Evolutionary conservation across 2,329 filamentous ascomycete genomes (phyloP), one percentile per base, ranked within the genome.

Genomic region (Apiospora aurea): DNA sequence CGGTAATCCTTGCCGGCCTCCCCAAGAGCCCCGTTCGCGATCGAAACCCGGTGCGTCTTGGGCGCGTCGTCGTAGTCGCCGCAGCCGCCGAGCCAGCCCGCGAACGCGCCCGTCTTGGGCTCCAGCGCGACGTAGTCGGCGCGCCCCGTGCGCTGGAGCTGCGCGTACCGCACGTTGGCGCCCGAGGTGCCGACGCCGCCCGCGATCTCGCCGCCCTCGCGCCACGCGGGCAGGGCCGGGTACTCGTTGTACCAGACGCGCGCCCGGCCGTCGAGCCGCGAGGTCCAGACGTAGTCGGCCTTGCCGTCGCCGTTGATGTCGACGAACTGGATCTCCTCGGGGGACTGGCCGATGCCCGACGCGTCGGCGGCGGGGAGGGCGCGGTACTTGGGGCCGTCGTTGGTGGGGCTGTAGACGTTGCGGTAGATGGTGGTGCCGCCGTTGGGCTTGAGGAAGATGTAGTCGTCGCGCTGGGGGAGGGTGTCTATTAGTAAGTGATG

Each of bases 261-360:
- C 3, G 24, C 47, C 21, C 21, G n/a, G 47, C 47, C 47, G 47
- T 51, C 47, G 21, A 24, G 21, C 47, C 7, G 7, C n/a, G 21
- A 11, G 21, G 47, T 51, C 47, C 47, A 51, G 16, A 51, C n/a
- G 57, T 75, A 76, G 51, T 76, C 74, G 24, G 73, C 74, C 51
- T 74, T 74, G 26, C 70, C 75, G 41, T 76, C 75, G 61, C 76
- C 75, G 69, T 76, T 70, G 26, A 76, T 73, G 66, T 77, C 75
- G 64, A 71, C n/a, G 51, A 76, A 38, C 34, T 38, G 34, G 34
- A 38, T 38, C 34, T 38, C 34, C 5, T 38, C 34, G 34, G 34
- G 34, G 5, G 34, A 38, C 34, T 38, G 34, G 34, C 34, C 34
- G 34, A 38, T 38, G 34, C 34, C 34, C 34, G 34, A 38, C 2